Conservation (phyloP, 345 rosid species). For the Luvunga scandens region DNA sequence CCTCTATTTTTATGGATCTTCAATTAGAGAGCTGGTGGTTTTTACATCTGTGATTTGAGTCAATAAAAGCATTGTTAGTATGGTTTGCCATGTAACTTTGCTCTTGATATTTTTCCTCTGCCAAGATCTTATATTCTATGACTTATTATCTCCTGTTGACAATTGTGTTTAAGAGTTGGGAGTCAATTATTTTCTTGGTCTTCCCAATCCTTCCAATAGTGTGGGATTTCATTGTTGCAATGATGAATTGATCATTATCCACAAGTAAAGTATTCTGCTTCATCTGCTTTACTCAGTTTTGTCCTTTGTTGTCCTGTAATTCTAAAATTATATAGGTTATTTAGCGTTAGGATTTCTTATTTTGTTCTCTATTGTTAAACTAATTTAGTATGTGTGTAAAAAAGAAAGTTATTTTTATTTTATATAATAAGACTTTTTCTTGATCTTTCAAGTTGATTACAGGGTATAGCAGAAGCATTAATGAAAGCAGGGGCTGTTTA, state of each 20-base stretch:
- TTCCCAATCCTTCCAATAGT: not conserved
- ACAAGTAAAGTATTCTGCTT: not conserved
- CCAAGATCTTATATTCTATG: not conserved
- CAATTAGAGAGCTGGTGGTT: not conserved
- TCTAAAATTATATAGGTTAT: not conserved
- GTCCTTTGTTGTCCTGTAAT: not conserved
- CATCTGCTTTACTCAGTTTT: not conserved
- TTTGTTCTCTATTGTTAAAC: not conserved
- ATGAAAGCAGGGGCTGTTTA: conserved; percentile 81
- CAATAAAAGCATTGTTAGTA: not conserved
- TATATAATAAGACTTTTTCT: not conserved
- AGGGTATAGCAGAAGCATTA: conserved; percentile 92
- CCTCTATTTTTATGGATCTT: not conserved
- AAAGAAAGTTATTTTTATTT: not conserved
- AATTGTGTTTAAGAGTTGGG: not conserved
- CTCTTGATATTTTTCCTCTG: not conserved
- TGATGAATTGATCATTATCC: conserved; percentile 1
- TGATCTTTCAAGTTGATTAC: conserved; percentile 13
- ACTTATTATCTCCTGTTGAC: not conserved
- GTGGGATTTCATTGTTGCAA: not conserved
- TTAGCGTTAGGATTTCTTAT: not conserved
- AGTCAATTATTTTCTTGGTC: not conserved
- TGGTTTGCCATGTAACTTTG: not conserved
- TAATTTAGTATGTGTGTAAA: not conserved
- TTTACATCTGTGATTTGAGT: not conserved